phyloP scores from a whole-genome alignment of 495 filamentous ascomycete species.

The Tuber magnatum region DNA sequence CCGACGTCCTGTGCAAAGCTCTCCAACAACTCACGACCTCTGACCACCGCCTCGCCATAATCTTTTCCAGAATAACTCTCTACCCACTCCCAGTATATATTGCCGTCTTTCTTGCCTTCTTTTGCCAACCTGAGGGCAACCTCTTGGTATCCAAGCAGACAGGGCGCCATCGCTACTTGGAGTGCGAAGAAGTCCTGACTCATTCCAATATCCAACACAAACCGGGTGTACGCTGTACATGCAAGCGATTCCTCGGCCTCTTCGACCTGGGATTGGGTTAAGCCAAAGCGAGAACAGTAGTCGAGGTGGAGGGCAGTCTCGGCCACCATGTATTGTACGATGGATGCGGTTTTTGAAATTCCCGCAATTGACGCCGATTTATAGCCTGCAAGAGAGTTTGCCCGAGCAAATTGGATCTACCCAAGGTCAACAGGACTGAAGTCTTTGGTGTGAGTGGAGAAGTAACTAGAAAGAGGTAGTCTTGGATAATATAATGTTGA shows the following conservation, averaged over 20 bases:
- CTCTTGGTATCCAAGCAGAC: constrained; percentile 75
- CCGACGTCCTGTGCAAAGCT: constrained; percentile 8
- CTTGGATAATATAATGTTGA: constrained; percentile 79
- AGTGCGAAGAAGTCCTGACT: constrained; percentile 78
- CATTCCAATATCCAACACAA: constrained; percentile 80
- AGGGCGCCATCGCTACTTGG: constrained; percentile 75
- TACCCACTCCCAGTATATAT: constrained; percentile 86
- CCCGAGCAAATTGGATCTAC: constrained; percentile 76
- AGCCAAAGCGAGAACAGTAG: constrained; percentile 72
- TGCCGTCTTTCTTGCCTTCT: constrained; percentile 56
- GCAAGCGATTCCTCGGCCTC: constrained; percentile 57
- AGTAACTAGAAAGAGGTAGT: constrained; percentile 76
- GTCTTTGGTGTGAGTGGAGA: background rate
- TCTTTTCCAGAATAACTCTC: constrained; percentile 75
- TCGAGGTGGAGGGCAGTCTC: constrained; percentile 74
- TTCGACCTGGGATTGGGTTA: constrained; percentile 69
- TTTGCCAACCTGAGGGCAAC: constrained; percentile 60
- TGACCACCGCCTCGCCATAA: constrained; percentile 60
- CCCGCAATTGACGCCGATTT: constrained; percentile 69
- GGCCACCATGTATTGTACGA: constrained; percentile 64
- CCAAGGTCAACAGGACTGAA: background rate
- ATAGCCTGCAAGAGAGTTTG: constrained; percentile 74
- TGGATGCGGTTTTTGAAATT: constrained; percentile 64
- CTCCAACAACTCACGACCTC: constrained; percentile 56
- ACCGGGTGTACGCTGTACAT: constrained; percentile 64